Evolutionary conservation across 2,329 filamentous ascomycete species (phyloP).

Genomic region (Raffaelea albimanens): DNA sequence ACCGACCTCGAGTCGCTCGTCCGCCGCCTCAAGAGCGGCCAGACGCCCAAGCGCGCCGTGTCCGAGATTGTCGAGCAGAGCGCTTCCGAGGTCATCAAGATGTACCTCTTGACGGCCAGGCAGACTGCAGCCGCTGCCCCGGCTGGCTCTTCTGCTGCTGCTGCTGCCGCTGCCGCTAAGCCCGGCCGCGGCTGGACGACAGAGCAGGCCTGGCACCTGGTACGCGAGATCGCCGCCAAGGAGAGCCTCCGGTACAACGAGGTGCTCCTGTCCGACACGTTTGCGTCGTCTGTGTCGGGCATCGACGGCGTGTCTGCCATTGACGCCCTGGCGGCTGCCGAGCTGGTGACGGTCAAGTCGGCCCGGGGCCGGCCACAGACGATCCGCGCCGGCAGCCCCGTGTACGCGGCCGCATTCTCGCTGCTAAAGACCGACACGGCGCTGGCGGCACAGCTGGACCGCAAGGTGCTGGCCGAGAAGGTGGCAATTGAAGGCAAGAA

Average conservation of each 20-base stretch:
- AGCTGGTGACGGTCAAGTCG: conserved; percentile 70
- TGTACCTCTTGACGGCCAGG: conserved; percentile 64
- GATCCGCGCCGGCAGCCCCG: conserved; percentile 74
- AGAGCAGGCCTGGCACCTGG: conserved; percentile 83
- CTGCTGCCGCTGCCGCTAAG: not conserved
- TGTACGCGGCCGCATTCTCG: conserved; percentile 77
- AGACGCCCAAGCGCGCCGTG: conserved; percentile 71
- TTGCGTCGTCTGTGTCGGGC: conserved; percentile 47
- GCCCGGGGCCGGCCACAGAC: conserved; percentile 66
- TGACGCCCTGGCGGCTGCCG: conserved; percentile 71
- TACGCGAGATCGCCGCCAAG: conserved; percentile 62
- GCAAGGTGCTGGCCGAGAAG: conserved; percentile 59
- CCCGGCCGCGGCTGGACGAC: conserved; percentile 49
- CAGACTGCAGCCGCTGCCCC: conserved; percentile 13
- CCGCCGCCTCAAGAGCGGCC: conserved; percentile 79
- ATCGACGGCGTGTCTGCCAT: conserved; percentile 64
- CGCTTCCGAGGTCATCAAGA: conserved; percentile 83
- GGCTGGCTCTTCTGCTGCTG: not conserved
- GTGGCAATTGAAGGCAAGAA: conserved; percentile 62
- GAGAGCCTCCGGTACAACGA: conserved; percentile 75
- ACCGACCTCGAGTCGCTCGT: conserved; percentile 92
- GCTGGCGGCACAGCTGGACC: conserved; percentile 62
- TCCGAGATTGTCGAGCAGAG: conserved; percentile 83
- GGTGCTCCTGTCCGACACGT: conserved; percentile 66
- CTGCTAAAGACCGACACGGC: conserved; percentile 62